Evolutionary conservation across 1,139 yeast species (phyloP), one percentile per base, ranked within the genome.

Genomic region (Nakaseomyces uthaithaninus): DNA sequence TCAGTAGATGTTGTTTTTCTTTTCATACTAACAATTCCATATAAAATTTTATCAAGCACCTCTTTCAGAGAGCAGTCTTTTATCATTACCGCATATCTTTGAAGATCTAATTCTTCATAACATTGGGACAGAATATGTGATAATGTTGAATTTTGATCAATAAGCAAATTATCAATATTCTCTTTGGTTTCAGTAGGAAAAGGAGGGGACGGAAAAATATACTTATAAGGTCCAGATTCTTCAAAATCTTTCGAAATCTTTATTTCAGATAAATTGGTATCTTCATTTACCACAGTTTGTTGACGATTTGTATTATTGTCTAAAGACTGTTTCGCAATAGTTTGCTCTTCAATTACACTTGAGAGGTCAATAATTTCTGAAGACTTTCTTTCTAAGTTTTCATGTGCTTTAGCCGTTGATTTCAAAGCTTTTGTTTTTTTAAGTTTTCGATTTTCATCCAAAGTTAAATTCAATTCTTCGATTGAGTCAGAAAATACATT

Each of bases 191-290:
- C 22, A 8, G 33, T 28, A 7, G 33, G 33, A 28, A 28, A 28
- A 8, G 33, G 33, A n/a, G 33, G 33, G 12, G 33, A 28, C 9
- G 33, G 33, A 17, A 28, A 28, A 4, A 28, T 28, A 17, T 28
- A 28, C 14, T 28, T 28, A 17, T 28, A 28, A 17, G 33, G 33
- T 8, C 33, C 33, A 5, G 33, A 4, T 28, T 28, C 33, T 11
- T 28, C 33, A 28, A 17, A 16, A 4, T 28, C 33, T 7, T 28
- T 15, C 12, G 5, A 18, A 7, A 17, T 17, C 9, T 28, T 28
- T 16, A 17, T 4, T 16, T 16, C 20, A n/a, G n/a, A n/a, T n/a
- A n/a, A n/a, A n/a, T n/a, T n/a, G n/a, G n/a, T n/a, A n/a, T n/a
- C n/a, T n/a, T n/a, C n/a, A n/a, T n/a, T n/a, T n/a, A n/a, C n/a